Base-by-base conservation (phyloP, 2,329 filamentous ascomycete genomes). In the Dryadomyces quercus-mongolicae region DNA sequence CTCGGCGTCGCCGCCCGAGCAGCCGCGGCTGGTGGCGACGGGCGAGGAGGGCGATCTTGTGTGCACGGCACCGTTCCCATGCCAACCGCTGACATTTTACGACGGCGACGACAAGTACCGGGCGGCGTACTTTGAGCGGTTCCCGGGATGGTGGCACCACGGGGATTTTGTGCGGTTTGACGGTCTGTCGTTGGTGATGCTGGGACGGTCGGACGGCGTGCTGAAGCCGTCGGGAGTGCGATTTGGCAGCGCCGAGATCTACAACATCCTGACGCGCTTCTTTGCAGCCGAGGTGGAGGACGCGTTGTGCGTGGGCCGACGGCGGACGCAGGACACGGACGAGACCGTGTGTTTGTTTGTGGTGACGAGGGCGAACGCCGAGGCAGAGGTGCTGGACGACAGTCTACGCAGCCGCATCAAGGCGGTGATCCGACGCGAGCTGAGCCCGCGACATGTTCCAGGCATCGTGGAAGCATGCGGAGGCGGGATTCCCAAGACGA, bases 201-300 rank as follows among this genome's bases (percentile, higher is more conserved):
- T 97, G 0, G 92, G 93, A 2, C 80, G 92, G 25, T 93, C 86
- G 52, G 92, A 98, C 62, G 93, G 93, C 4, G 88, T 97, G 6
- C 72, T 98, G 15, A 98, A 98, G 66, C 93, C 93, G 0, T 81
- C 85, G 0, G 93, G 93, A 2, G 89, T 98, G 18, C 77, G 92
- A 0, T 97, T 98, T 64, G 92, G 92, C 5, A 90, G 84, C 36
- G 90, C 92, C 0, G 93, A 98, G 72, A 95, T 98, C 20, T 97
- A 97, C 70, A 96, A 95, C 65, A 76, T 96, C n/a, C 72, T 97
- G 31, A 80, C 93, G 1, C 82, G 87, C 60, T 86, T 90, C 68
- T 96, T 96, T 62, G 78, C 83, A 0, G 71, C 76, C 12, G 80
- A 92, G 54, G 74, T 97, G 18, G 85, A 89, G 56, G 92, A 98